A percentile compares a stretch with the other conserved stretches of the same genome.
Conservation (phyloP, 768 basidiomycete species). For the Scleroderma citrinum region DNA sequence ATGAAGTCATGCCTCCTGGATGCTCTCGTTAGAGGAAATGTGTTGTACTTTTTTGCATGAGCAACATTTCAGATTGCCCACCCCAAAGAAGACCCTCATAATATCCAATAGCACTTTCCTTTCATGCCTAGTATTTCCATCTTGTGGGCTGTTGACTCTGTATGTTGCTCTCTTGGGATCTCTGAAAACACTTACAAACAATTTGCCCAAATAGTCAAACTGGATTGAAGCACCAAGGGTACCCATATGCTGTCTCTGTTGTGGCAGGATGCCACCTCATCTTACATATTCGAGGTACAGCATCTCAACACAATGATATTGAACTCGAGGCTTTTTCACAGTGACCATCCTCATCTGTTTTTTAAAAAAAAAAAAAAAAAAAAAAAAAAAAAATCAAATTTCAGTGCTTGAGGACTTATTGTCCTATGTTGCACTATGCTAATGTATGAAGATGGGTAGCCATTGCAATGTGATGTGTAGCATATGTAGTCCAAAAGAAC, state of each 20-base stretch:
- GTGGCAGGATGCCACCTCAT: constrained; percentile 2
- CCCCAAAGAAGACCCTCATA: not conserved
- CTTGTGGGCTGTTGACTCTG: not conserved
- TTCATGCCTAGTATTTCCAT: not conserved
- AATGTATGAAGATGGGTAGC: no score
- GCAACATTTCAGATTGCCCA: not conserved
- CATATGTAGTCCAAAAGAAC: no score
- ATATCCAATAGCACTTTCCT: not conserved
- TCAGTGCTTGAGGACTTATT: no score
- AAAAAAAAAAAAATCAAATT: no score
- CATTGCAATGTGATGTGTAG: no score
- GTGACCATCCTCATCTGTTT: no score
- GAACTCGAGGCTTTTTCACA: no score
- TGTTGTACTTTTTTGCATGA: not conserved
- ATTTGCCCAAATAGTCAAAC: not conserved
- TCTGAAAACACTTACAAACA: not conserved
- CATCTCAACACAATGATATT: constrained; percentile 36
- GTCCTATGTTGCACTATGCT: no score
- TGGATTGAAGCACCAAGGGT: constrained; percentile 4
- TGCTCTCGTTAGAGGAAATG: not conserved
- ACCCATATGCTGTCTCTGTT: not conserved
- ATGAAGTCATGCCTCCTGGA: not conserved
- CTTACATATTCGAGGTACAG: constrained; percentile 1
- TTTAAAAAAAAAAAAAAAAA: no score
- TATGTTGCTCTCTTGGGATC: not conserved